phyloP scores from a whole-genome alignment of 306 rosid genomes.

The Cucurbita argyrosperma region DNA sequence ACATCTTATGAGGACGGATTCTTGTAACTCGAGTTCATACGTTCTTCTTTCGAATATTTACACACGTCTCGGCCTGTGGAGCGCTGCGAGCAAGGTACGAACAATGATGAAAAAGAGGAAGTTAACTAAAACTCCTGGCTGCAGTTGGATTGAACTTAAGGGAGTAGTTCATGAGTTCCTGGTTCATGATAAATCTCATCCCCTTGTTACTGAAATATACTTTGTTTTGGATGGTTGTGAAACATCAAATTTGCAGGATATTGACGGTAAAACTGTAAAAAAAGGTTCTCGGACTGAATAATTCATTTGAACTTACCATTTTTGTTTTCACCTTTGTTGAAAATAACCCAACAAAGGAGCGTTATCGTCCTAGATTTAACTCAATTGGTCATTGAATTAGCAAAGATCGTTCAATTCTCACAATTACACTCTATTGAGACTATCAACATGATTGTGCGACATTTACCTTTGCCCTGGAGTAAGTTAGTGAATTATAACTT shows the following conservation, averaged over 20 bases:
- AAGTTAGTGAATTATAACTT: too few relatives aligned
- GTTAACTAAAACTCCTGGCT: slow-evolving; percentile 41
- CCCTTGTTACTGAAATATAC: slow-evolving; percentile 45
- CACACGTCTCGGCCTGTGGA: slow-evolving; percentile 55
- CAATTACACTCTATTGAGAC: too few relatives aligned
- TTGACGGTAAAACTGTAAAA: neutral
- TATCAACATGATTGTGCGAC: too few relatives aligned
- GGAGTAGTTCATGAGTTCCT: slow-evolving; percentile 57
- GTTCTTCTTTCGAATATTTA: slow-evolving; percentile 59
- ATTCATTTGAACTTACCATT: neutral
- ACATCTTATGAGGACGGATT: slow-evolving; percentile 25
- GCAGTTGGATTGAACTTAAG: slow-evolving; percentile 60
- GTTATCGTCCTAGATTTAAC: too few relatives aligned
- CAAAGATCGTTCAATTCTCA: too few relatives aligned
- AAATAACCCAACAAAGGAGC: too few relatives aligned
- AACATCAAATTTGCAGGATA: slow-evolving; percentile 11
- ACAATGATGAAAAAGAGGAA: slow-evolving; percentile 37
- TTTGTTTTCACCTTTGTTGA: too few relatives aligned
- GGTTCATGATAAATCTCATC: slow-evolving; percentile 50
- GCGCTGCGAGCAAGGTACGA: slow-evolving; percentile 35
- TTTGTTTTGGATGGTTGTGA: slow-evolving; percentile 33
- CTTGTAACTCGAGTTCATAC: slow-evolving; percentile 36
- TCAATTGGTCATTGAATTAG: too few relatives aligned
- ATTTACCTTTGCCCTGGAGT: too few relatives aligned
- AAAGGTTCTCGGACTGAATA: neutral